Conservation (phyloP, 768 basidiomycete species). For the Tremella fuciformis region DNA sequence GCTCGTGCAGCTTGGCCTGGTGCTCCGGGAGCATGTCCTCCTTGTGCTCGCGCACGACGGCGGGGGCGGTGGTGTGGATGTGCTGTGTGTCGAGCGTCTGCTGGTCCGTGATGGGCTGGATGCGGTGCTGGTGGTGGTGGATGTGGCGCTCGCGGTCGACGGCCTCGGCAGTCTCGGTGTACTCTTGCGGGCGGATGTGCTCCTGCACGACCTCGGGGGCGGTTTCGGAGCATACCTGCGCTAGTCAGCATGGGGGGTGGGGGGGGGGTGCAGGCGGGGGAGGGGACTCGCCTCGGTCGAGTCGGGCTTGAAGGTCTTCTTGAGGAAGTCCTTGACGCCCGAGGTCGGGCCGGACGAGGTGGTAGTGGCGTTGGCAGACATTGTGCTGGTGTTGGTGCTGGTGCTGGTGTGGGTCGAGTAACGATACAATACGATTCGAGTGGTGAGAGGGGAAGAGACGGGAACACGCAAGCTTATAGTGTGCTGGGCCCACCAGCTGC, state of each 20-base stretch:
- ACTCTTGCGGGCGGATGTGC: slow-evolving; percentile 42
- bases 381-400: slow-evolving; percentile 2
- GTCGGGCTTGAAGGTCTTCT: slow-evolving; percentile 42
- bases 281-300: slow-evolving; percentile 43
- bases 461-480: no score
- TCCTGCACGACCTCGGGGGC: slow-evolving; percentile 52
- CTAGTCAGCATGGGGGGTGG: slow-evolving; percentile 5
- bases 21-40: slow-evolving; percentile 52
- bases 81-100: slow-evolving; percentile 47
- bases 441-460: slow-evolving; percentile 3
- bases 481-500: no score
- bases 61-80: slow-evolving; percentile 40
- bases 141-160: slow-evolving; percentile 53
- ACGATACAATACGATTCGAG: not conserved
- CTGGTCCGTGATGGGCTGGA: slow-evolving; percentile 51
- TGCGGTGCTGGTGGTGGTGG: slow-evolving; percentile 51
- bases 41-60: slow-evolving; percentile 47
- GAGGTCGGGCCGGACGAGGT: slow-evolving; percentile 31
- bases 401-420: not conserved
- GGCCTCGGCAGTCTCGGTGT: slow-evolving; percentile 49
- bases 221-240: slow-evolving; percentile 50
- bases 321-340: slow-evolving; percentile 45
- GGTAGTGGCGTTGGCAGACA: slow-evolving; percentile 12
- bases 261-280: not conserved
- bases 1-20: slow-evolving; percentile 49